These are phyloP conservation scores for Hsuehochloa calcarea DNA, from an alignment of 176 grass and related monocot genomes.

Conservation along the genomic window DNA sequence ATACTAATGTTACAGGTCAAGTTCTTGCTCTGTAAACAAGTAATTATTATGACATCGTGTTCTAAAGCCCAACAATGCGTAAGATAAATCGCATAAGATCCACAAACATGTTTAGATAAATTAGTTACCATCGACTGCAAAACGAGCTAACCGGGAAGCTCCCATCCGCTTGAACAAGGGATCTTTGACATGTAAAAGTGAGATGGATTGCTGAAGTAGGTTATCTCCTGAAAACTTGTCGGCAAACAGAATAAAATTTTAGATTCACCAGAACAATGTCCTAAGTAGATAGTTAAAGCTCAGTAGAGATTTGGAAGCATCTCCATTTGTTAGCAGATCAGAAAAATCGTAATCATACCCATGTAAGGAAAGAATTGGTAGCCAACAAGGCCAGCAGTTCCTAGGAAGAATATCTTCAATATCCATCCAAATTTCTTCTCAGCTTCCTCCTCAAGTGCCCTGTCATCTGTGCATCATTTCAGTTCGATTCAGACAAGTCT, in stretches of 20 bases:
- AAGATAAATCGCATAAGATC: conserved; percentile 2
- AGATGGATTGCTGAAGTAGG: conserved; percentile 78
- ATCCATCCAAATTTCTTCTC: conserved; percentile 91
- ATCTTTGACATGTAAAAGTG: conserved; percentile 88
- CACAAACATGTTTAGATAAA: background rate
- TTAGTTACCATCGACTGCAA: conserved; percentile 81
- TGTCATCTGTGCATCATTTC: conserved; percentile 56
- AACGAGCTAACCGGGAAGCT: conserved; percentile 77
- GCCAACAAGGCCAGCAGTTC: conserved; percentile 73
- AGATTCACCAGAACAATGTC: conserved; percentile 21
- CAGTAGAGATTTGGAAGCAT: background rate
- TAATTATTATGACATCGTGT: background rate
- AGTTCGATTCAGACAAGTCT: conserved; percentile 21
- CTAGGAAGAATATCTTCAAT: conserved; percentile 78
- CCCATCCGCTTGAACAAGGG: conserved; percentile 94
- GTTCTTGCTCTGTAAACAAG: background rate
- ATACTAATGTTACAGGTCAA: background rate
- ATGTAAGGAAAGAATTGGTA: conserved; percentile 97
- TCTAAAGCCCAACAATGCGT: conserved; percentile 8
- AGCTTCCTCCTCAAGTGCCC: conserved; percentile 83
- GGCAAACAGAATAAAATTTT: conserved; percentile 22
- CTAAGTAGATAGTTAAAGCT: background rate
- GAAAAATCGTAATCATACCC: conserved; percentile 45
- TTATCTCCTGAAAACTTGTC: conserved; percentile 78
- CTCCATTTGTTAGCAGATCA: background rate